Evolutionary conservation across 2,329 filamentous ascomycete genomes (phyloP), one percentile per base, ranked within the genome.

Genomic region (Xylariales sp.): DNA sequence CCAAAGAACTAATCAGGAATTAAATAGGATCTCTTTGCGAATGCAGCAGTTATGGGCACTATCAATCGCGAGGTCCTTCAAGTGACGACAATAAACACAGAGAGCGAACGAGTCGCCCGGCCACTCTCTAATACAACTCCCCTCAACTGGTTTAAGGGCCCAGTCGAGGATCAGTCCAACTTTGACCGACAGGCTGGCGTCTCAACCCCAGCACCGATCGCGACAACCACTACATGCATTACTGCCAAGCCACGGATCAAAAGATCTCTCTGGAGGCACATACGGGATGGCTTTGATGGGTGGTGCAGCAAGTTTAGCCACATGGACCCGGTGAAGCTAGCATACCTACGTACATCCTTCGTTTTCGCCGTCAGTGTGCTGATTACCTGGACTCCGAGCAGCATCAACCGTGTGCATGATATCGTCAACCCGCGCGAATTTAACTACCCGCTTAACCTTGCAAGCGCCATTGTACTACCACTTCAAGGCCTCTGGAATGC

Each of bases 401-500:
- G 89, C 66, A 84, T 92, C 75, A 95, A 95, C 78, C 85, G 92
- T 36, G 87, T 94, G 34, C 91, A 93, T 79, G 86, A 88, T 69
- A 85, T 93, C 70, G 79, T 89, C 7, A 80, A 86, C 58, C 86
- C 87, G 0, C 76, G 69, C 36, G 70, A 80, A 8, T 83, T 84
- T 36, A 86, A 84, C 65, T 94, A 89, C 76, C 86, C 84, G 10
- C 86, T 93, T 58, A 91, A 92, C 75, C 85, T 93, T 58, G 86
- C 88, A 1, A 89, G 90, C 6, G 89, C 90, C 1, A 83, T 92
- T 1, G 92, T 94, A 0, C 83, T 95, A 3, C 92, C 93, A 0
- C 82, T 93, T 1, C 93, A 95, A 77, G 93, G 93, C 0, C 86
- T 93, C 39, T 94, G 92, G 91, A 95, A 95, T 75, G 87, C 89